Conservation (phyloP, 257 asterid species). For the Fraxinus cuspidata region DNA sequence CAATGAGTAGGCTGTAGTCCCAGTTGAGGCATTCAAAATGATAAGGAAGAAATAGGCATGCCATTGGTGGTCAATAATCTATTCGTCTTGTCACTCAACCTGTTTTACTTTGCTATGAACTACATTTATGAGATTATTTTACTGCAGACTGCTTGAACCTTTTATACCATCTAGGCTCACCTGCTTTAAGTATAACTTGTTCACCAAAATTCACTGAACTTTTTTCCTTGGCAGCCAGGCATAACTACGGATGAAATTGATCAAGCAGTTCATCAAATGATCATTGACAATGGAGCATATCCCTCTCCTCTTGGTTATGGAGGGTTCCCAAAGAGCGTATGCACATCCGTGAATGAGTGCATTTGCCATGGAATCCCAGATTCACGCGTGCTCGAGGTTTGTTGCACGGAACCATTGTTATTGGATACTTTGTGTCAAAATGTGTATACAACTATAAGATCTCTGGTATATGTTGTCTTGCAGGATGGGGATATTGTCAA, state of each 20-base stretch:
- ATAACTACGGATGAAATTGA: slow-evolving; percentile 92
- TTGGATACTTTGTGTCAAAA: neutral
- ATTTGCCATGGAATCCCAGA: slow-evolving; percentile 99
- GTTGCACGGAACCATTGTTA: slow-evolving; percentile 21
- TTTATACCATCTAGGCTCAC: slow-evolving; percentile 3
- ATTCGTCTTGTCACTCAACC: slow-evolving; percentile 1
- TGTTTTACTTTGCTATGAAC: slow-evolving; percentile 14
- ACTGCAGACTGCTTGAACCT: slow-evolving; percentile 8
- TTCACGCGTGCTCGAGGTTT: slow-evolving; percentile 92
- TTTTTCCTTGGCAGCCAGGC: slow-evolving; percentile 90
- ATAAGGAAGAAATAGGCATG: slow-evolving; percentile 16
- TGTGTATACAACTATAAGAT: slow-evolving; percentile 9
- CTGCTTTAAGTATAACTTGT: slow-evolving; percentile 12
- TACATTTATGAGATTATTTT: neutral
- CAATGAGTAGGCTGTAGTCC: slow-evolving; percentile 20
- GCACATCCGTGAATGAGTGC: slow-evolving; percentile 99
- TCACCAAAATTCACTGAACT: slow-evolving; percentile 22
- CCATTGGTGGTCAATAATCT: neutral
- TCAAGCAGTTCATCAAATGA: slow-evolving; percentile 93
- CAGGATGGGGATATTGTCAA: slow-evolving; percentile 99
- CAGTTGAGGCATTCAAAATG: slow-evolving; percentile 1
- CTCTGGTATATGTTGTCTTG: slow-evolving; percentile 28
- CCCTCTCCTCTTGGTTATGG: slow-evolving; percentile 99
- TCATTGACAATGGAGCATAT: slow-evolving; percentile 86
- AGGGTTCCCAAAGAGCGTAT: slow-evolving; percentile 96